These are phyloP conservation scores for Nyctanthes arbortristis DNA, from an alignment of 257 asterid species.

Conservation along the genomic window DNA sequence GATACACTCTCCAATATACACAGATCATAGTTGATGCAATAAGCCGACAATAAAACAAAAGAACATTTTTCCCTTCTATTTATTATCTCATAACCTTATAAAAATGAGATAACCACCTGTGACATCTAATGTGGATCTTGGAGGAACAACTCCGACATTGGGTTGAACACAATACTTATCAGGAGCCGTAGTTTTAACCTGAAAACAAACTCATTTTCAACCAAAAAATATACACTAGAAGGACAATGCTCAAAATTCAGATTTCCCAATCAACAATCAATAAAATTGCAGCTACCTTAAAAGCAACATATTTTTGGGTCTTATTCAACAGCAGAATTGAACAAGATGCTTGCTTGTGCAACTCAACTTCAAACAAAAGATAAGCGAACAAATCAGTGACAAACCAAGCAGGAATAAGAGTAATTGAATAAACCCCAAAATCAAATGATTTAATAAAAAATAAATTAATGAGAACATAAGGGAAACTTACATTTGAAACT, in stretches of 20 bases:
- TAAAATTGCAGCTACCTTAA: slow-evolving; percentile 43
- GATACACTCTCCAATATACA: not conserved
- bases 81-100: not conserved
- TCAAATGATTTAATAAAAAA: not conserved
- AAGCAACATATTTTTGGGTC: slow-evolving; percentile 50
- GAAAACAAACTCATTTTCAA: not conserved
- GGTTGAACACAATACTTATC: slow-evolving; percentile 52
- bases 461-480: slow-evolving; percentile 13
- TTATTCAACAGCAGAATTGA: slow-evolving; percentile 45
- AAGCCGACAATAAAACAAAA: not conserved
- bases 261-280: not conserved
- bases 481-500: slow-evolving; percentile 35
- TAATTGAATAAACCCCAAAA: not conserved
- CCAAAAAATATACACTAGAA: not conserved
- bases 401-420: not conserved
- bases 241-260: not conserved
- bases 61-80: not conserved
- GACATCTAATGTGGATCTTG: slow-evolving; percentile 38
- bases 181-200: slow-evolving; percentile 44
- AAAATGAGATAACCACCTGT: slow-evolving; percentile 23
- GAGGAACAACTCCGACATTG: slow-evolving; percentile 34
- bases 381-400: not conserved
- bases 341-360: slow-evolving; percentile 49
- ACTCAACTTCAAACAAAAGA: slow-evolving; percentile 45
- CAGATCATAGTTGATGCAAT: not conserved